Evolutionary conservation across 805 yeast genomes (phyloP), one percentile per base, ranked within the genome.

Genomic region (Candida quercuum): DNA sequence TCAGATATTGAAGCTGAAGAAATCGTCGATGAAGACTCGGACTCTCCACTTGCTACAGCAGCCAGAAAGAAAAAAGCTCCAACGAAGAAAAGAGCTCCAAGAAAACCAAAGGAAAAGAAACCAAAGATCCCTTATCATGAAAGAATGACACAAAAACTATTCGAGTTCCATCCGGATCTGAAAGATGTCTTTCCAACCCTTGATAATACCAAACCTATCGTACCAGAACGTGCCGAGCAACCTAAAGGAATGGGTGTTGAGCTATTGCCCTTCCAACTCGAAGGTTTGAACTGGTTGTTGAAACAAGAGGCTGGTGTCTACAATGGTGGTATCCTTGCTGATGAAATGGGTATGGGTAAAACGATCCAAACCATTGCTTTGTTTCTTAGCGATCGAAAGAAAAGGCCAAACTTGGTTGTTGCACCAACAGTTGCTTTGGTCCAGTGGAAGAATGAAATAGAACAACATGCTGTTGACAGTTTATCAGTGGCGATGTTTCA

Each of bases 321-420:
- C 59, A 69, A 74, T 13, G 99, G 99, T 19, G 99, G 98, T 13
- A 81, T 93, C 9, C 66, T 93, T 33, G 98, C 99, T 5, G 99
- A 93, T 66, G 99, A 93, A 61, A 93, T 93, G 99, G 99, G 99
- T 26, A 91, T 93, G 98, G 99, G 99, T 45, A 93, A 93, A 53
- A 93, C 99, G 1, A 89, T 93, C 35, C 99, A 93, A 62, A 91
- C 96, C 27, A 91, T 93, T 43, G 93, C 94, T 0, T 62, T 93
- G 32, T 75, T 93, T 54, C 76, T 89, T 78, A 60, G 70, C 33
- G 94, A 87, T 57, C 56, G 70, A 35, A 52, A 65, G 0, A 80
- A 78, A 47, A 64, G 76, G 10, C 97, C 97, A 9, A 86, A 81
- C 47, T 64, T 93, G 43, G 98, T 93, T 5, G 84, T 93, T 15